Conservation (phyloP, 225 moss, liverwort and hornwort species). For the Bryoerythrophyllum caledonicum region DNA sequence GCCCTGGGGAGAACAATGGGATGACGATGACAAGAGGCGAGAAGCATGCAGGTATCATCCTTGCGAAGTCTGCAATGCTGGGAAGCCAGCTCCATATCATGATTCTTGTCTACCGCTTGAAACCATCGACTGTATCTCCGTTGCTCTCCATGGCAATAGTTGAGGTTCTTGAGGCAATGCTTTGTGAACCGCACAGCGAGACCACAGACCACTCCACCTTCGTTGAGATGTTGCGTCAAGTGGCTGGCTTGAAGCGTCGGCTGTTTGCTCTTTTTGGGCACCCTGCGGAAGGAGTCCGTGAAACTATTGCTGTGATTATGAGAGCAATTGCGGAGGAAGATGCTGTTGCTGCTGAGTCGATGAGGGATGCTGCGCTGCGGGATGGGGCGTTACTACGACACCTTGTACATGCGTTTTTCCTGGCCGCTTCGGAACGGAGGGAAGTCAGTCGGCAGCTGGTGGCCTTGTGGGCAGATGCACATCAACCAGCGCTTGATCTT, state of each 20-base stretch:
- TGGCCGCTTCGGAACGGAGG: conserved; percentile 71
- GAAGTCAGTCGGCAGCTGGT: conserved; percentile 88
- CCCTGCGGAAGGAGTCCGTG: conserved; percentile 85
- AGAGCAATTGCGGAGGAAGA: conserved; percentile 92
- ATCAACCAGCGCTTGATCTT: conserved; percentile 79
- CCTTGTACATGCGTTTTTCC: conserved; percentile 77
- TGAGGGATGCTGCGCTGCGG: conserved; percentile 87
- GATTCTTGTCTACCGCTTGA: conserved; percentile 70
- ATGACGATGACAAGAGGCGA: conserved; percentile 60
- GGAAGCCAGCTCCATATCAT: conserved; percentile 70
- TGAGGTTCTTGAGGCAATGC: conserved; percentile 85
- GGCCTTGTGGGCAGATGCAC: conserved; percentile 89
- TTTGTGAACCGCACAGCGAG: conserved; percentile 87
- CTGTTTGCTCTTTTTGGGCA: conserved; percentile 85
- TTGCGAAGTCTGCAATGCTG: conserved; percentile 68
- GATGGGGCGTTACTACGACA: conserved; percentile 84
- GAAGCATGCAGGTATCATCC: conserved; percentile 69
- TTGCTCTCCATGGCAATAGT: conserved; percentile 84
- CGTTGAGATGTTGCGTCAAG: conserved; percentile 84
- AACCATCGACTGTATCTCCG: conserved; percentile 72
- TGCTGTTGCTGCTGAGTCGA: conserved; percentile 85
- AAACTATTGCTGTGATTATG: conserved; percentile 93
- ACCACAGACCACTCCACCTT: conserved; percentile 72
- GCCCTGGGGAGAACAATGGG: conserved; percentile 59
- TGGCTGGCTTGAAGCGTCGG: conserved; percentile 75